A percentile compares a stretch with the other conserved stretches of the same genome.
Evolutionary conservation across 345 rosid species (phyloP).

Genomic region (Carallia brachiata): DNA sequence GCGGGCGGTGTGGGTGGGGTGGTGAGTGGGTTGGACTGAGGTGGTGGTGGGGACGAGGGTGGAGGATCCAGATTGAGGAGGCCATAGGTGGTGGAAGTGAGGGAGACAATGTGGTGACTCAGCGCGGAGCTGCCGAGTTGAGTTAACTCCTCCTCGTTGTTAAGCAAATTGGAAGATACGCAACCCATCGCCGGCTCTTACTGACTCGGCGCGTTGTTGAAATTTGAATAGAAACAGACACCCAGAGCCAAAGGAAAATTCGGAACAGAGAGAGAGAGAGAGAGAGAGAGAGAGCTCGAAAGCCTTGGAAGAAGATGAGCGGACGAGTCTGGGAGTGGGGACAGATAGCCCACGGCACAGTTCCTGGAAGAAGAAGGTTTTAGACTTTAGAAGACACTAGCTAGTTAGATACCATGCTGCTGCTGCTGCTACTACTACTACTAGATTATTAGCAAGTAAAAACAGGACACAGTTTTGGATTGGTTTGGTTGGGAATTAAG

Average conservation of each 20-base stretch:
- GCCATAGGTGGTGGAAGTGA: constrained; percentile 94
- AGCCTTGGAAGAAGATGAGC: too few relatives aligned
- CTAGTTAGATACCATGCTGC: too few relatives aligned
- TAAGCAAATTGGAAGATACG: constrained; percentile 77
- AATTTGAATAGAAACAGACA: constrained; percentile 1
- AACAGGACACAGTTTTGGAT: too few relatives aligned
- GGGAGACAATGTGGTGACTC: constrained; percentile 85
- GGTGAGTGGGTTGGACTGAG: constrained; percentile 20
- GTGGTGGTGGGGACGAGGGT: constrained; percentile 18
- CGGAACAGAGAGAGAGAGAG: background rate
- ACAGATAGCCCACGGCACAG: too few relatives aligned
- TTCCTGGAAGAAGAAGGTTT: too few relatives aligned
- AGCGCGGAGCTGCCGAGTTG: constrained; percentile 67
- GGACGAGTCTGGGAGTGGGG: too few relatives aligned
- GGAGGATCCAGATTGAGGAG: constrained; percentile 84
- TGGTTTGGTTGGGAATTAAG: too few relatives aligned
- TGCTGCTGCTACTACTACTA: too few relatives aligned
- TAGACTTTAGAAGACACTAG: too few relatives aligned
- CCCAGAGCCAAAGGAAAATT: background rate
- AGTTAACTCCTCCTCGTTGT: constrained; percentile 71
- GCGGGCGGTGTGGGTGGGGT: constrained; percentile 56
- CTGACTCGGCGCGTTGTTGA: background rate
- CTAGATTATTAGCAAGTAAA: too few relatives aligned
- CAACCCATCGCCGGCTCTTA: constrained; percentile 57
- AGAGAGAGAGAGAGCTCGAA: background rate